Evolutionary conservation across 139 green algal genomes (phyloP), one percentile per base, ranked within the genome.

Genomic region (Pleodorina starrii): DNA sequence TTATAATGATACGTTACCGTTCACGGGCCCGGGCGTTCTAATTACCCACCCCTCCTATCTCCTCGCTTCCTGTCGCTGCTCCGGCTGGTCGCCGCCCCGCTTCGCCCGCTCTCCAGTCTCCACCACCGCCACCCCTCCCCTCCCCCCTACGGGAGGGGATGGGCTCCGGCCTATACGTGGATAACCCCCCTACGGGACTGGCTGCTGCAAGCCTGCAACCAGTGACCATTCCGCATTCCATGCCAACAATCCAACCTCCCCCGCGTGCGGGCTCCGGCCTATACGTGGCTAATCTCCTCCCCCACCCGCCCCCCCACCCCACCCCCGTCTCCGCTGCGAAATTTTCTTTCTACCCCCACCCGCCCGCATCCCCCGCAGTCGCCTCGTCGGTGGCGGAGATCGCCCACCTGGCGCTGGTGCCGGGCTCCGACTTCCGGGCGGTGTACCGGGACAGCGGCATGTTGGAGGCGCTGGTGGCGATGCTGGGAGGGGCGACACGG

Each of bases 381-480:
- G 68, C 83, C 21, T 2, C 7, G 10, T 66, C 35, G 23, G 83
- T 88, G 0, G 21, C 35, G 23, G 46, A 80, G 44, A 81, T 88
- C 69, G 83, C 83, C 1, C n/a, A 71, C 25, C 66, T 80, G 46
- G 66, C 59, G 4, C 66, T 88, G 46, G 83, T 88, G 12, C 83
- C 46, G 3, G 2, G 43, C 5, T 40, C 35, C 27, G 66, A 88
- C 23, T 88, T 66, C 83, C 5, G 32, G 2, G 32, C 68, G 6
- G 68, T 81, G 48, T 88, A 88, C 48, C 38, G 10, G n/a, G 32
- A 71, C 23, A 88, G 23, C 11, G 83, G 83, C 66, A 57, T 88
- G 46, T 6, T 88, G 83, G 83, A 71, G 44, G 48, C 19, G 66
- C 83, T 88, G 68, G 4, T 88, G 6, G 11, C 5, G 40, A 88